Percentiles rank a stretch among this genome's conserved stretches.
Conservation (phyloP, 495 filamentous ascomycete genomes). For the Trichoderma reesei region DNA sequence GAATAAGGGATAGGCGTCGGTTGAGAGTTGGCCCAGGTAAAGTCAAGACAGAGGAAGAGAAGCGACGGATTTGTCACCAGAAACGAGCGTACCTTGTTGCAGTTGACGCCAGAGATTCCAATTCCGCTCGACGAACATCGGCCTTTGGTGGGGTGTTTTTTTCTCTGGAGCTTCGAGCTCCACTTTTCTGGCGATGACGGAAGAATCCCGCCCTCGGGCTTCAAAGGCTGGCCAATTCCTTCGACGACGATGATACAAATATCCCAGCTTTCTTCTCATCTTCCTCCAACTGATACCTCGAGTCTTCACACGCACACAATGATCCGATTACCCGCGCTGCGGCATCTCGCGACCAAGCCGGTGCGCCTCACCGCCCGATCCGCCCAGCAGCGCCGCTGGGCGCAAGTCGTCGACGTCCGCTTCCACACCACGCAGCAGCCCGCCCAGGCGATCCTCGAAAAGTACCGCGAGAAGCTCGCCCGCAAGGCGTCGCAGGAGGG, state of each 20-base stretch:
- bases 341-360: neutral
- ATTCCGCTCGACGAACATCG: neutral
- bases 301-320: neutral
- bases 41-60: neutral
- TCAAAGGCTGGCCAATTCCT: neutral
- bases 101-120: neutral
- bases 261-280: neutral
- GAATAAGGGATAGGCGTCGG: neutral
- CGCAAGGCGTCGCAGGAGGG: slow-evolving; percentile 77
- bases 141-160: slow-evolving; percentile 6
- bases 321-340: neutral
- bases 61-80: neutral
- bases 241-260: too few species aligned
- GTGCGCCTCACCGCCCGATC: slow-evolving; percentile 27
- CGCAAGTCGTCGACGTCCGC: slow-evolving; percentile 83
- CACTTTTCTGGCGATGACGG: slow-evolving; percentile 7
- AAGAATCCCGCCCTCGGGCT: neutral
- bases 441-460: slow-evolving; percentile 60
- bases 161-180: neutral
- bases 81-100: neutral
- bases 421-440: slow-evolving; percentile 58
- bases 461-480: slow-evolving; percentile 78
- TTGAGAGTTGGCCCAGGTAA: neutral
- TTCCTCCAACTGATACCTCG: neutral
- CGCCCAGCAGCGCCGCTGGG: slow-evolving; percentile 67